These are phyloP conservation scores for Blastobotrys attinorum DNA, from an alignment of 805 yeast genomes.

Conservation along the genomic window DNA sequence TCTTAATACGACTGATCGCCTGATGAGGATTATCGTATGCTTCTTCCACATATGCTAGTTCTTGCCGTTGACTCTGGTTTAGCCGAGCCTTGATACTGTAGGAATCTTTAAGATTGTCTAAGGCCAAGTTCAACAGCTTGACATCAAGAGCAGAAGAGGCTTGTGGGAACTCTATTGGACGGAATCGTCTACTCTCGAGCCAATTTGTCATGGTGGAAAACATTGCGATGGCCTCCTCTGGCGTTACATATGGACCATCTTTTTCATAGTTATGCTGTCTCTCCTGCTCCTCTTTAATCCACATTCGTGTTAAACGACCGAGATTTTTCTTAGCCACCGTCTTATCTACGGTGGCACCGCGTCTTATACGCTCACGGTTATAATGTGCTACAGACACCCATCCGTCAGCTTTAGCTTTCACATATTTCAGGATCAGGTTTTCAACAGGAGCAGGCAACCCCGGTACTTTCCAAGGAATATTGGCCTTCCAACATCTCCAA, in stretches of 20 bases:
- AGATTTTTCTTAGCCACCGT: slow-evolving; percentile 89
- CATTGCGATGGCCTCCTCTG: slow-evolving; percentile 81
- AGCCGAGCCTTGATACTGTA: slow-evolving; percentile 69
- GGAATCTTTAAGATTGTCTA: slow-evolving; percentile 78
- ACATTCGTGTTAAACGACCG: slow-evolving; percentile 83
- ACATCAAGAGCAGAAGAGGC: slow-evolving; percentile 62
- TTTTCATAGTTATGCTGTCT: slow-evolving; percentile 71
- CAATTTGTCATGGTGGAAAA: slow-evolving; percentile 86
- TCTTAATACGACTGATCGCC: slow-evolving; percentile 75
- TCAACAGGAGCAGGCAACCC: slow-evolving; percentile 91
- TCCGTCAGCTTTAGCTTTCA: slow-evolving; percentile 93
- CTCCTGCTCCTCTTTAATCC: slow-evolving; percentile 90
- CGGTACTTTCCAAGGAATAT: slow-evolving; percentile 95
- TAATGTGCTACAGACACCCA: slow-evolving; percentile 93
- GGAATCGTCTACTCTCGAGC: slow-evolving; percentile 76
- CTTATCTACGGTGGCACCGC: slow-evolving; percentile 91
- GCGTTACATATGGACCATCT: slow-evolving; percentile 80
- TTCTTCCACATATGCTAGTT: slow-evolving; percentile 84
- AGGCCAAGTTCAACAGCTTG: slow-evolving; percentile 77
- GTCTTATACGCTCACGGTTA: slow-evolving; percentile 78
- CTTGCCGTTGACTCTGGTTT: slow-evolving; percentile 85
- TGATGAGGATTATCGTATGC: slow-evolving; percentile 98
- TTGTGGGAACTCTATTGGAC: slow-evolving; percentile 81
- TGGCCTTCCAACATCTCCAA: slow-evolving; percentile 99
- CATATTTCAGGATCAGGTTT: slow-evolving; percentile 76